phyloP scores from a whole-genome alignment of 495 filamentous ascomycete genomes.

The Penicillium longicatenatum region DNA sequence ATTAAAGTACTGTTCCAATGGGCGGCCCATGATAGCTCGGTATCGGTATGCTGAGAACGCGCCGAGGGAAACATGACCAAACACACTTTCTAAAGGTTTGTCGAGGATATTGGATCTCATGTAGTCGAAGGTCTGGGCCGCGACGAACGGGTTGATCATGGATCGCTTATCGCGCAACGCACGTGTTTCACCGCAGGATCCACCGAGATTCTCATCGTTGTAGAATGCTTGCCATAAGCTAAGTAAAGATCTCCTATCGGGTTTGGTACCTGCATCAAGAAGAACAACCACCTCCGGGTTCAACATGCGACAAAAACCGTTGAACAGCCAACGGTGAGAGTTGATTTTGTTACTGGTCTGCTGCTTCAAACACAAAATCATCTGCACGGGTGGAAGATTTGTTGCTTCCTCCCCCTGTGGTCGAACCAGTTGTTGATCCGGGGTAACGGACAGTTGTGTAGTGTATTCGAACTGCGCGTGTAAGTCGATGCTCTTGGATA shows the following conservation, averaged over 20 bases:
- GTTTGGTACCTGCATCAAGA: constrained; percentile 94
- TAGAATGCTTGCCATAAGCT: constrained; percentile 97
- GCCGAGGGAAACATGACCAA: constrained; percentile 95
- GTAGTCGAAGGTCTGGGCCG: constrained; percentile 98
- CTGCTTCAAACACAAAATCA: constrained; percentile 39
- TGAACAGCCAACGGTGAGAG: constrained; percentile 97
- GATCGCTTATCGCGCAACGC: constrained; percentile 92
- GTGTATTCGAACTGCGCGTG: constrained; percentile 21
- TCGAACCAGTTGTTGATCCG: constrained; percentile 18
- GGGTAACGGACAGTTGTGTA: constrained; percentile 21
- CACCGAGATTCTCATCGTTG: constrained; percentile 96
- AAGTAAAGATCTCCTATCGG: constrained; percentile 83
- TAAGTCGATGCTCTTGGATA: background rate
- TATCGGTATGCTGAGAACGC: constrained; percentile 98
- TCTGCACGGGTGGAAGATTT: constrained; percentile 64
- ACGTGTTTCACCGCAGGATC: constrained; percentile 97
- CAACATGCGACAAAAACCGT: constrained; percentile 90
- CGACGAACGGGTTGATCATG: constrained; percentile 89
- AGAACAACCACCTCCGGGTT: constrained; percentile 96
- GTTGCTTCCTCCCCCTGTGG: constrained; percentile 14
- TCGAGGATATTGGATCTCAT: constrained; percentile 98
- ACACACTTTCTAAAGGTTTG: constrained; percentile 93
- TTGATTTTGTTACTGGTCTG: constrained; percentile 80
- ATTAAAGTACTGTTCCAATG: constrained; percentile 97
- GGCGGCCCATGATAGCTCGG: constrained; percentile 95